Conservation (phyloP, 1,284 basidiomycete genomes). For the Pyrrhoderma lamaoense region DNA sequence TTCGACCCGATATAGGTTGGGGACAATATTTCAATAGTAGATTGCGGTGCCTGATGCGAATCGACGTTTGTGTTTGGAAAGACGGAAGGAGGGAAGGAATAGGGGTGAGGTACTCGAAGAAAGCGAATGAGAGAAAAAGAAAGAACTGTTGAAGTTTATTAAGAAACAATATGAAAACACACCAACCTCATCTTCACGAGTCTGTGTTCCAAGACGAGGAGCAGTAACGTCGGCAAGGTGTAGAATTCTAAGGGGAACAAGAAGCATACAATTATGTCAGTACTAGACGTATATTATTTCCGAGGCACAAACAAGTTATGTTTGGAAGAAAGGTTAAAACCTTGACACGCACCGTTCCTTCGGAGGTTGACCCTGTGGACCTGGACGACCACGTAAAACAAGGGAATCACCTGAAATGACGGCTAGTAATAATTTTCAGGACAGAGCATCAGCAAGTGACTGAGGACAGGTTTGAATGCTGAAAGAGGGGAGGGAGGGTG, state of each 20-base stretch:
- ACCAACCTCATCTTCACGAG: constrained; percentile 78
- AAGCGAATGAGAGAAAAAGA: too few species aligned
- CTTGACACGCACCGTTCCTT: constrained; percentile 67
- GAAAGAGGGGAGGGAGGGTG: too few species aligned
- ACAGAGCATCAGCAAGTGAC: too few species aligned
- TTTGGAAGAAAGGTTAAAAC: background rate
- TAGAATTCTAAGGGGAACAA: constrained; percentile 48
- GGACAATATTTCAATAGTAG: too few species aligned
- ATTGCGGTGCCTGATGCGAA: too few species aligned
- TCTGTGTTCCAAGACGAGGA: constrained; percentile 73
- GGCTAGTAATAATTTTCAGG: constrained; percentile 47
- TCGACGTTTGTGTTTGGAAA: too few species aligned
- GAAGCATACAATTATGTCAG: background rate
- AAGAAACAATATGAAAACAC: background rate
- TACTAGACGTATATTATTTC: background rate
- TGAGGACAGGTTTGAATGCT: too few species aligned
- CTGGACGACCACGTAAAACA: constrained; percentile 68
- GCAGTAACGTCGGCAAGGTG: constrained; percentile 81
- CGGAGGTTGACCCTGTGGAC: constrained; percentile 74
- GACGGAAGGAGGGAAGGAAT: too few species aligned
- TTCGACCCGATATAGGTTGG: too few species aligned
- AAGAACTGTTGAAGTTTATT: background rate
- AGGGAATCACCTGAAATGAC: constrained; percentile 87
- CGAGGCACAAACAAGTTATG: background rate
- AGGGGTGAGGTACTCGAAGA: too few species aligned